phyloP scores from a whole-genome alignment of 2,329 filamentous ascomycete species.

The Alternaria solani region DNA sequence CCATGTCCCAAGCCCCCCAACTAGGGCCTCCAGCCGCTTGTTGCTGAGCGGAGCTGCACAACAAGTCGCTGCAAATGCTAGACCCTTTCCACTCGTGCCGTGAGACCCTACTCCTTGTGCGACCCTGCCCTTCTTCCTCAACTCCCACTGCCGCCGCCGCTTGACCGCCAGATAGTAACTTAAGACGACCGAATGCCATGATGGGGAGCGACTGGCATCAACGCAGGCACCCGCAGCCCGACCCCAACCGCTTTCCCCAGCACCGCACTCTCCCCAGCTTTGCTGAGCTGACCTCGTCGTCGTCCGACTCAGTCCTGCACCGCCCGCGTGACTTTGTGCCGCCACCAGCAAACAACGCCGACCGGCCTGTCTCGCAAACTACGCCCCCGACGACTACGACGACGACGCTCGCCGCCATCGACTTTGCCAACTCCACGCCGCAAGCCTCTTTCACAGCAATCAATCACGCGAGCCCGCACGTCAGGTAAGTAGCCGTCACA shows the following conservation, averaged over 20 bases:
- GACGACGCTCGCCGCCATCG: not conserved
- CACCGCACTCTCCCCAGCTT: conserved; percentile 33
- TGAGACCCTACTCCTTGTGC: conserved; percentile 19
- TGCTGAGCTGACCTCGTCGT: conserved; percentile 33
- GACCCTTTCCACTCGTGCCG: conserved; percentile 15
- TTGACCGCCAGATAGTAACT: conserved; percentile 8
- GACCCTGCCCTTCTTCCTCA: conserved; percentile 12
- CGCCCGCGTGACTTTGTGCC: conserved; percentile 20
- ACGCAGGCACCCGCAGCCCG: conserved; percentile 18
- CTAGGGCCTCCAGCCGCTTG: conserved; percentile 18
- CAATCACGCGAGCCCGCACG: conserved; percentile 27
- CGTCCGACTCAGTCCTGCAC: conserved; percentile 26
- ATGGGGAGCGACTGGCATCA: conserved; percentile 28
- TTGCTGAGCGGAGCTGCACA: conserved; percentile 16
- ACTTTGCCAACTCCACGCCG: conserved; percentile 8
- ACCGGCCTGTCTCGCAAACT: conserved; percentile 15
- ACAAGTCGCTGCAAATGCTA: conserved; percentile 9
- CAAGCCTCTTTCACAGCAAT: conserved; percentile 20
- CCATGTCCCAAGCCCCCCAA: conserved; percentile 15
- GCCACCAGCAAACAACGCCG: conserved; percentile 6
- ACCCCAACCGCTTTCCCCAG: conserved; percentile 17
- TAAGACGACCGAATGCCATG: conserved; percentile 17
- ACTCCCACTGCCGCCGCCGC: conserved; percentile 7
- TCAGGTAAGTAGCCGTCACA: conserved; percentile 20
- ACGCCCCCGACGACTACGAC: conserved; percentile 1